Conservation (phyloP, 1,284 basidiomycete genomes). For the Moesziomyces parantarcticus region DNA sequence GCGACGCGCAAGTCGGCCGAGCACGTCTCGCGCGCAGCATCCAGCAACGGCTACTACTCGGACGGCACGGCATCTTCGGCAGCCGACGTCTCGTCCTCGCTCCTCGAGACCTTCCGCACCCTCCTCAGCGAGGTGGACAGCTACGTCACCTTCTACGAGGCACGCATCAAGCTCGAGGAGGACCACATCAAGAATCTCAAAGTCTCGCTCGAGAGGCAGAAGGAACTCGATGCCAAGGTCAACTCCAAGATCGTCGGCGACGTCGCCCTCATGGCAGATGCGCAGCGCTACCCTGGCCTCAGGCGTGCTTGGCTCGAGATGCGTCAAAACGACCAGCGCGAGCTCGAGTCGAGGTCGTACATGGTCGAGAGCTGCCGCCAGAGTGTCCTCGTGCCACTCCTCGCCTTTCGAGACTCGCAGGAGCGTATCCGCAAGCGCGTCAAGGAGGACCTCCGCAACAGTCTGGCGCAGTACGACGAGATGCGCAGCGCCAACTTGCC, state of each 20-base stretch:
- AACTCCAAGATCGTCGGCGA: constrained; percentile 52
- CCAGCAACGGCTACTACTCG: constrained; percentile 38
- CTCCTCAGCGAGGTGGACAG: constrained; percentile 58
- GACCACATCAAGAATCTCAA: constrained; percentile 56
- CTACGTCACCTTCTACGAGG: constrained; percentile 57
- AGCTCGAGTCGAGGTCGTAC: constrained; percentile 57
- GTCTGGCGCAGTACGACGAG: constrained; percentile 59
- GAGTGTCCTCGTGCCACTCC: constrained; percentile 52
- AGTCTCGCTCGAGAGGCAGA: constrained; percentile 49
- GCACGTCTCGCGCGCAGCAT: constrained; percentile 29
- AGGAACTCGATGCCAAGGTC: constrained; percentile 59
- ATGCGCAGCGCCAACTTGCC: constrained; percentile 58
- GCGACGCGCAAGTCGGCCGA: constrained; percentile 32
- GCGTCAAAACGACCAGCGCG: constrained; percentile 51
- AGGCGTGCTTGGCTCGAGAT: constrained; percentile 55
- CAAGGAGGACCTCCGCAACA: constrained; percentile 59
- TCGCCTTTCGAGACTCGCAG: constrained; percentile 61
- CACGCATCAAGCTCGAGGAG: constrained; percentile 62
- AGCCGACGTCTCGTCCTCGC: constrained; percentile 40
- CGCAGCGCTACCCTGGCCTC: constrained; percentile 32
- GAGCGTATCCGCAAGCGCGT: constrained; percentile 62
- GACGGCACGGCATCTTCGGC: constrained; percentile 35
- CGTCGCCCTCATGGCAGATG: constrained; percentile 44
- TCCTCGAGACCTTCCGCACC: constrained; percentile 56
- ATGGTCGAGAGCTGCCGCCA: constrained; percentile 51